A percentile compares a stretch with the other conserved stretches of the same genome.
phyloP scores from a whole-genome alignment of 768 basidiomycete species.

The Cyclocybe aegerita region DNA sequence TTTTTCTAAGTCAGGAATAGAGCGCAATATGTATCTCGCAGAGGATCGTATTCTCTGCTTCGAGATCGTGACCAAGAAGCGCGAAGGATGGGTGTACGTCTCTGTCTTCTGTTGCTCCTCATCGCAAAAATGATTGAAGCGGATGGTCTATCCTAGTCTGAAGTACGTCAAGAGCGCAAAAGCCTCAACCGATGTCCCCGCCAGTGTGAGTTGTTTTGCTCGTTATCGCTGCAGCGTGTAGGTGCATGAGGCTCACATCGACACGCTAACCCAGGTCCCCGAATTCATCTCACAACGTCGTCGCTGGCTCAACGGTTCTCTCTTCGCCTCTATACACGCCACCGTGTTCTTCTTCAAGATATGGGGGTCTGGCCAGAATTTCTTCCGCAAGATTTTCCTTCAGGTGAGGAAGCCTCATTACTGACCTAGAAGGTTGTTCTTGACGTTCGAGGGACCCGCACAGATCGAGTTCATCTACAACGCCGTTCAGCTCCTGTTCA shows the following conservation, averaged over 20 bases:
- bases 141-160: constrained; percentile 39
- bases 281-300: constrained; percentile 96
- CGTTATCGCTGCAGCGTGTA: background rate
- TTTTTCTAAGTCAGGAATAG: constrained; percentile 14
- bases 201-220: constrained; percentile 44
- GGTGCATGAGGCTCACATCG: constrained; percentile 5
- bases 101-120: constrained; percentile 11
- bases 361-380: constrained; percentile 88
- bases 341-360: constrained; percentile 88
- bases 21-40: constrained; percentile 91
- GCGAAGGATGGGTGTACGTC: constrained; percentile 77
- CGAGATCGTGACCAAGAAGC: constrained; percentile 90
- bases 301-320: constrained; percentile 85
- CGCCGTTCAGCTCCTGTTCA: constrained; percentile 83
- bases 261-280: constrained; percentile 49
- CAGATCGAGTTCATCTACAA: constrained; percentile 92
- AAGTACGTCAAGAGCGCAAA: constrained; percentile 94
- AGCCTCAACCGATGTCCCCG: constrained; percentile 95
- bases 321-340: constrained; percentile 92
- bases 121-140: constrained; percentile 5
- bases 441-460: background rate
- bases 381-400: constrained; percentile 79
- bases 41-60: constrained; percentile 92
- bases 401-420: constrained; percentile 36
- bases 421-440: background rate